These are phyloP conservation scores for Solanum tarijense DNA, from an alignment of 257 asterid species.

Conservation along the genomic window DNA sequence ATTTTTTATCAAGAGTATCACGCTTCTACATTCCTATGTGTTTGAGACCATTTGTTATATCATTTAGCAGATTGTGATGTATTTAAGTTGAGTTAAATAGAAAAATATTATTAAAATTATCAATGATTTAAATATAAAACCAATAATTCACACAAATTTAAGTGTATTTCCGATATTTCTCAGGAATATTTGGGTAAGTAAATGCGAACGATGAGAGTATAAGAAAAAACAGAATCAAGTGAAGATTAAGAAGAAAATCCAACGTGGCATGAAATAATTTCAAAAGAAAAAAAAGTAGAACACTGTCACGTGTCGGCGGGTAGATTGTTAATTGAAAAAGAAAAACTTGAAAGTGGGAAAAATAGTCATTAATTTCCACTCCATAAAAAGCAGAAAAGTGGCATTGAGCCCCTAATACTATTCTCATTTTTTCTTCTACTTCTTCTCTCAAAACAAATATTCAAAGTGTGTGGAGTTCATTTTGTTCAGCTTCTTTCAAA, in stretches of 20 bases:
- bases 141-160: no score
- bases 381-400: background rate
- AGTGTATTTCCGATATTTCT: no score
- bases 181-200: no score
- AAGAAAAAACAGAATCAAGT: background rate
- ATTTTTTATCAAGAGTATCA: no score
- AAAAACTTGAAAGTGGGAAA: slow-evolving; percentile 8
- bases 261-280: slow-evolving; percentile 23
- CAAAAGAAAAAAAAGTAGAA: background rate
- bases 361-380: slow-evolving; percentile 10
- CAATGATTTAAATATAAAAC: background rate
- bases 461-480: background rate
- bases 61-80: no score
- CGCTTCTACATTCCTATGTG: no score
- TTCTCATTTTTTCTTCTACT: background rate
- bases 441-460: background rate
- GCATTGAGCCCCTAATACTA: background rate
- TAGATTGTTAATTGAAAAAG: background rate
- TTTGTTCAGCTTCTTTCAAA: background rate
- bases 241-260: background rate
- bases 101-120: no score
- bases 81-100: no score
- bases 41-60: no score
- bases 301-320: slow-evolving; percentile 56
- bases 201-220: background rate